Evolutionary conservation across 768 basidiomycete genomes (phyloP).

Genomic region (Pleurotus djamor): DNA sequence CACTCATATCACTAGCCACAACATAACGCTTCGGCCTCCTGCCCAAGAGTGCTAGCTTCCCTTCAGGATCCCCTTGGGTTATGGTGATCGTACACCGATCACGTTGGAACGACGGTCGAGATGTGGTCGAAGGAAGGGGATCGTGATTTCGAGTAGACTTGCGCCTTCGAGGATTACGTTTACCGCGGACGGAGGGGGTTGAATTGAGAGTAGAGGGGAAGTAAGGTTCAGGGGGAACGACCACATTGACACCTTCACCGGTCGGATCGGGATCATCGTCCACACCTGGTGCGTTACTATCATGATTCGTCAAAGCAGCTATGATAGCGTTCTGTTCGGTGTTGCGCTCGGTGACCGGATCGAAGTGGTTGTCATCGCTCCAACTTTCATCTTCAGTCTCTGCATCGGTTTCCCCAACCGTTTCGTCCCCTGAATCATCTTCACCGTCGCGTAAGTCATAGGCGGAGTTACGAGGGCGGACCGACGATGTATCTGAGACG

Average conservation of each 20-base stretch:
- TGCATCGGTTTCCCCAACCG: slow-evolving; percentile 44
- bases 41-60: slow-evolving; percentile 36
- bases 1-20: slow-evolving; percentile 92
- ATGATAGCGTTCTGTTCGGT: slow-evolving; percentile 79
- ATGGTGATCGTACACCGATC: slow-evolving; percentile 91
- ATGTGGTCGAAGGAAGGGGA: slow-evolving; percentile 61
- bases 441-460: slow-evolving; percentile 33
- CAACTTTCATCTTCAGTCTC: slow-evolving; percentile 61
- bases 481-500: slow-evolving; percentile 50
- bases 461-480: slow-evolving; percentile 62
- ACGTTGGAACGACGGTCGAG: slow-evolving; percentile 82
- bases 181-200: slow-evolving; percentile 33
- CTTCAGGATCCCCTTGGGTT: slow-evolving; percentile 79
- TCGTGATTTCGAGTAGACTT: slow-evolving; percentile 66
- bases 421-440: slow-evolving; percentile 66
- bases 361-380: slow-evolving; percentile 63
- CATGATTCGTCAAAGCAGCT: slow-evolving; percentile 17
- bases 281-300: slow-evolving; percentile 7
- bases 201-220: slow-evolving; percentile 71
- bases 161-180: slow-evolving; percentile 48
- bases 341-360: slow-evolving; percentile 83
- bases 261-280: slow-evolving; percentile 75
- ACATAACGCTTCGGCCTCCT: slow-evolving; percentile 73
- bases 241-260: slow-evolving; percentile 90
- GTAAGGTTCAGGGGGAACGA: slow-evolving; percentile 81